These are phyloP conservation scores for Apostasia shenzhenica DNA, from an alignment of 106 monocot genomes.

Conservation along the genomic window DNA sequence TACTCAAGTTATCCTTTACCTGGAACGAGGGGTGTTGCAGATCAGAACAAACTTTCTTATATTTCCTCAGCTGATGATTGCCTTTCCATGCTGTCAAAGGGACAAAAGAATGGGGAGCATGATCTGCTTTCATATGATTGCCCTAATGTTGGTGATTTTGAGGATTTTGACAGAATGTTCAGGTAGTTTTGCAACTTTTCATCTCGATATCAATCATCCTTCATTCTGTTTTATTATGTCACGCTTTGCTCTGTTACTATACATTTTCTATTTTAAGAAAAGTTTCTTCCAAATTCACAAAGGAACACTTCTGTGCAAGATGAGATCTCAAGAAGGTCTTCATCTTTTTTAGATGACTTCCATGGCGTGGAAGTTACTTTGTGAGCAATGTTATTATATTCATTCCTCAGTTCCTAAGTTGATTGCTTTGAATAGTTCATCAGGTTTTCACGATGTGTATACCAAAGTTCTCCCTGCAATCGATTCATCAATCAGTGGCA, in stretches of 20 bases:
- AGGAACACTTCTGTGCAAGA: slow-evolving; percentile 14
- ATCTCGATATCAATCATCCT: not conserved
- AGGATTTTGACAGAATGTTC: slow-evolving; percentile 45
- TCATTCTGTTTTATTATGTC: not conserved
- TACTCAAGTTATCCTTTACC: slow-evolving; percentile 11
- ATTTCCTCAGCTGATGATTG: slow-evolving; percentile 11
- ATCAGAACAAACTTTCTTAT: slow-evolving; percentile 18
- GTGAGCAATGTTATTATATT: slow-evolving; percentile 7
- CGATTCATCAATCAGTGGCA: slow-evolving; percentile 2
- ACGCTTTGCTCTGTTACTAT: slow-evolving; percentile 2
- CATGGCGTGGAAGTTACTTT: slow-evolving; percentile 28
- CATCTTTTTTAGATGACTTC: slow-evolving; percentile 18
- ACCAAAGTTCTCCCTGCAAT: slow-evolving; percentile 6
- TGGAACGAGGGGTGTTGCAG: slow-evolving; percentile 1
- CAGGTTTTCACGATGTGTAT: slow-evolving; percentile 8
- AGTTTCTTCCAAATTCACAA: slow-evolving; percentile 27
- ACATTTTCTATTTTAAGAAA: slow-evolving; percentile 24
- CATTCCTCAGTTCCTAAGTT: slow-evolving; percentile 10
- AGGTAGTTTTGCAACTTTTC: slow-evolving; percentile 19
- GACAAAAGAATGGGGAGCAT: slow-evolving; percentile 12
- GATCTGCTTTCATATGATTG: slow-evolving; percentile 33
- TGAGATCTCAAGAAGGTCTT: slow-evolving; percentile 37
- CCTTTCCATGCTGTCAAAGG: slow-evolving; percentile 1
- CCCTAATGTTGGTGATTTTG: slow-evolving; percentile 43
- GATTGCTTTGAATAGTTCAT: slow-evolving; percentile 14